A percentile compares a stretch with the other conserved stretches of the same genome.
phyloP scores from a whole-genome alignment of 2,329 filamentous ascomycete genomes.

The Ophiobolus disseminans region DNA sequence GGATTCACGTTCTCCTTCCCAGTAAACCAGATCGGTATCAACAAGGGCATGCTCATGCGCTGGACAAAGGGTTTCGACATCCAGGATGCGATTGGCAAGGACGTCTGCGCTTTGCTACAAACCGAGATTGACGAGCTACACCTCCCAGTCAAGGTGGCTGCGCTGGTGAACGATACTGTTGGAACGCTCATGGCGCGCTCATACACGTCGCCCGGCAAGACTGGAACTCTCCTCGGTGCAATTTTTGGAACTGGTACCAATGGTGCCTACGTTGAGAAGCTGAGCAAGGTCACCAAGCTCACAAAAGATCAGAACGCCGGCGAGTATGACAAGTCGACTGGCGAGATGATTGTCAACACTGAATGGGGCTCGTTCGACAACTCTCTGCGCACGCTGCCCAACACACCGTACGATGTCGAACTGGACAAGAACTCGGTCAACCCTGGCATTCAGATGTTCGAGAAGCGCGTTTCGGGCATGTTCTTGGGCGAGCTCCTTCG shows the following conservation, averaged over 20 bases:
- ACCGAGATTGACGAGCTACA: slow-evolving; percentile 84
- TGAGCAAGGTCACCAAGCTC: slow-evolving; percentile 82
- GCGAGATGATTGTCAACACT: slow-evolving; percentile 96
- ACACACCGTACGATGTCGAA: slow-evolving; percentile 79
- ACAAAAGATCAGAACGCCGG: slow-evolving; percentile 50
- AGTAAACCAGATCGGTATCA: slow-evolving; percentile 91
- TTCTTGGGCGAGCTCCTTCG: slow-evolving; percentile 95
- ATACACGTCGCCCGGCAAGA: slow-evolving; percentile 89
- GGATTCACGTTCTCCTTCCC: slow-evolving; percentile 99
- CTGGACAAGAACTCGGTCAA: slow-evolving; percentile 85
- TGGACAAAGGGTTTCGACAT: slow-evolving; percentile 99
- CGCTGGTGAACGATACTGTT: slow-evolving; percentile 96
- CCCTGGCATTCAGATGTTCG: slow-evolving; percentile 96
- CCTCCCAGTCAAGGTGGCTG: slow-evolving; percentile 92
- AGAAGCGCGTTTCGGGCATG: slow-evolving; percentile 98
- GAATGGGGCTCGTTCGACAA: slow-evolving; percentile 99
- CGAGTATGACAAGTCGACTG: slow-evolving; percentile 79
- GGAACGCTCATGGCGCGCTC: slow-evolving; percentile 97
- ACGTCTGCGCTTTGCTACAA: slow-evolving; percentile 91
- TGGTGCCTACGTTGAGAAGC: slow-evolving; percentile 94
- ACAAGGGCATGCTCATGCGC: slow-evolving; percentile 90
- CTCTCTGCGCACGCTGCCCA: slow-evolving; percentile 83
- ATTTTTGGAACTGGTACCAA: slow-evolving; percentile 99
- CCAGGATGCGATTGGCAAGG: slow-evolving; percentile 89
- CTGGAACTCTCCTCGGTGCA: slow-evolving; percentile 85